Evolutionary conservation across 2,329 filamentous ascomycete genomes (phyloP).

Genomic region (Xylaria sp.): DNA sequence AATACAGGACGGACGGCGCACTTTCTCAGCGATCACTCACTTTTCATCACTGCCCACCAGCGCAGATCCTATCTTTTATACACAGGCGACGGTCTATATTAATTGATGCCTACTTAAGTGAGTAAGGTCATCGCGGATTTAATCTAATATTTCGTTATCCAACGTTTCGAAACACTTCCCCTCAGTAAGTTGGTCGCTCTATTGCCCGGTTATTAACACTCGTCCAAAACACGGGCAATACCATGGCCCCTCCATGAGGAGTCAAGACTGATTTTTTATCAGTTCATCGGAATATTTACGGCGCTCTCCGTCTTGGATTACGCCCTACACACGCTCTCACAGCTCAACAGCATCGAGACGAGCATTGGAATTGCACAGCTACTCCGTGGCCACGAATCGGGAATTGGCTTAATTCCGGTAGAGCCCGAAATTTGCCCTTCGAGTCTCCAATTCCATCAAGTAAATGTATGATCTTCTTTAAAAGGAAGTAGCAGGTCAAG

Average conservation of each 20-base stretch:
- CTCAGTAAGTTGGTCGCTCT: slow-evolving; percentile 18
- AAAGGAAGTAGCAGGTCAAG: slow-evolving; percentile 13
- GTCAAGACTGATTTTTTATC: slow-evolving; percentile 2
- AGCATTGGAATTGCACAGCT: not conserved
- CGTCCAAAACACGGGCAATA: not conserved
- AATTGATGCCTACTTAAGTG: not conserved
- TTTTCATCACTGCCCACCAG: not conserved
- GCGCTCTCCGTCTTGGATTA: not conserved
- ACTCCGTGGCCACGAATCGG: not conserved
- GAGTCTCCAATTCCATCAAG: not conserved
- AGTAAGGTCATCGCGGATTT: not conserved
- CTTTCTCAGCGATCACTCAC: not conserved
- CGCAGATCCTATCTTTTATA: not conserved
- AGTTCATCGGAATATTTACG: not conserved
- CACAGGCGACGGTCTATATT: not conserved
- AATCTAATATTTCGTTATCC: not conserved
- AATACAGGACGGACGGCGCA: not conserved
- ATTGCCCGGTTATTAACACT: slow-evolving; percentile 4
- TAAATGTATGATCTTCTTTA: slow-evolving; percentile 24
- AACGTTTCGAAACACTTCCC: not conserved
- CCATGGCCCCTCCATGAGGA: not conserved
- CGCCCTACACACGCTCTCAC: not conserved
- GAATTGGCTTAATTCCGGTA: not conserved
- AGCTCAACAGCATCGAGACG: not conserved
- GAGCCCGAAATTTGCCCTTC: not conserved